Evolutionary conservation across 2,329 filamentous ascomycete genomes (phyloP).

Genomic region (Paraconiothyrium sp.): DNA sequence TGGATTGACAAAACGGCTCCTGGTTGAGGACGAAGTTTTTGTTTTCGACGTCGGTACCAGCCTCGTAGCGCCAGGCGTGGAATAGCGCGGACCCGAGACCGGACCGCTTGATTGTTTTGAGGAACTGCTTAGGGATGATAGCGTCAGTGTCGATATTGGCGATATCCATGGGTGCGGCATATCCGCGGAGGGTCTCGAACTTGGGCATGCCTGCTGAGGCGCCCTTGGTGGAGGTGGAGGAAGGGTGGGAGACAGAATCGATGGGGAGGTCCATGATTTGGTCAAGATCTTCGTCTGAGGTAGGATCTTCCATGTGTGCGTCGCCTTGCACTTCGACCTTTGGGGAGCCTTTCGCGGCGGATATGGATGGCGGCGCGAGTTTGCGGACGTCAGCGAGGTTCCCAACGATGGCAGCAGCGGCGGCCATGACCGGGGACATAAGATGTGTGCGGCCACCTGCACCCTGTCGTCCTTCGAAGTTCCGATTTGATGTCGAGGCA

Average conservation of each 20-base stretch:
- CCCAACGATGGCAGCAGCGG: constrained; percentile 86
- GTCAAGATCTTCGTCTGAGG: constrained; percentile 71
- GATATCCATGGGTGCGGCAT: constrained; percentile 86
- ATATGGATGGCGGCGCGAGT: constrained; percentile 64
- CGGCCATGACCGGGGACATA: constrained; percentile 97
- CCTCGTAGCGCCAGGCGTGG: constrained; percentile 77
- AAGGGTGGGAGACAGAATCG: constrained; percentile 75
- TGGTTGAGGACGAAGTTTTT: constrained; percentile 88
- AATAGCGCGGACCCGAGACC: constrained; percentile 91
- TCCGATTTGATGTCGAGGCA: constrained; percentile 94
- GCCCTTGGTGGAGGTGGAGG: constrained; percentile 58
- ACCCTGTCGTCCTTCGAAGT: constrained; percentile 96
- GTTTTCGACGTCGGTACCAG: constrained; percentile 75
- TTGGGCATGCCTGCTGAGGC: constrained; percentile 75
- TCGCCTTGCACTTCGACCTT: constrained; percentile 65
- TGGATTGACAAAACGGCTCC: constrained; percentile 82
- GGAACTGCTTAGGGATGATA: constrained; percentile 98
- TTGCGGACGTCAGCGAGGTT: constrained; percentile 93
- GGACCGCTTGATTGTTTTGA: constrained; percentile 98
- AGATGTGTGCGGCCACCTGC: constrained; percentile 90
- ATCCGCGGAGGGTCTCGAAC: constrained; percentile 84
- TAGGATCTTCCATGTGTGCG: constrained; percentile 64
- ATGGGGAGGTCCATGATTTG: constrained; percentile 68
- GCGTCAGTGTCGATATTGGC: constrained; percentile 98
- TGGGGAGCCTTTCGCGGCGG: constrained; percentile 60